These are phyloP conservation scores for Paraconiothyrium brasiliense DNA, from an alignment of 2,329 filamentous ascomycete genomes.

Conservation along the genomic window DNA sequence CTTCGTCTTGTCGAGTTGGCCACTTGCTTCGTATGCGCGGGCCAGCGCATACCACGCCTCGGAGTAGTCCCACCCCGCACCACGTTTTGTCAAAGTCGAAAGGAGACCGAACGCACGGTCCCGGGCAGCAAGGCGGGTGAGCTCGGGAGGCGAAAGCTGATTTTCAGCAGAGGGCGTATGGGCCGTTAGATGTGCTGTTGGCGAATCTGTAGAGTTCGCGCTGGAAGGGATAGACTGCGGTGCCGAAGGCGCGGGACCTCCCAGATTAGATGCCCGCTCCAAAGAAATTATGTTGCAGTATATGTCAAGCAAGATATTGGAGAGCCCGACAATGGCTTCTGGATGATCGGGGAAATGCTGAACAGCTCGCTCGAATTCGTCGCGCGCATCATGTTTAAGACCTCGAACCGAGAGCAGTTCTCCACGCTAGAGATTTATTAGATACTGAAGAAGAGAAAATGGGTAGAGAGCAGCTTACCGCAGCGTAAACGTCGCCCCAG, in stretches of 20 bases:
- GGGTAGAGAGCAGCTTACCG: slow-evolving; percentile 65
- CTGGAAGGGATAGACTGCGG: slow-evolving; percentile 21
- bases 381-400: slow-evolving; percentile 73
- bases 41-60: slow-evolving; percentile 94
- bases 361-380: slow-evolving; percentile 83
- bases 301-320: slow-evolving; percentile 85
- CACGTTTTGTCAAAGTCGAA: slow-evolving; percentile 83
- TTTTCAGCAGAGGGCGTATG: slow-evolving; percentile 51
- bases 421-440: slow-evolving; percentile 64
- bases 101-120: slow-evolving; percentile 89
- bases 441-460: not conserved
- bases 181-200: slow-evolving; percentile 61
- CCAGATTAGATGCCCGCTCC: slow-evolving; percentile 60
- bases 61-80: slow-evolving; percentile 86
- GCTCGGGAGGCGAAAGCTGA: slow-evolving; percentile 68
- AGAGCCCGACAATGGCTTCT: slow-evolving; percentile 80
- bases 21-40: slow-evolving; percentile 85
- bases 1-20: slow-evolving; percentile 86
- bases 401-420: slow-evolving; percentile 70
- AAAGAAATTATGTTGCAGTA: slow-evolving; percentile 72
- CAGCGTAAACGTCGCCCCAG: slow-evolving; percentile 83
- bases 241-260: slow-evolving; percentile 21
- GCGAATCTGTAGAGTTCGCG: slow-evolving; percentile 22
- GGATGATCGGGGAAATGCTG: slow-evolving; percentile 82
- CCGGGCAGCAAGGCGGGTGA: slow-evolving; percentile 86